A percentile compares a stretch with the other conserved stretches of the same genome.
Evolutionary conservation across 306 rosid species (phyloP).

Genomic region (Abrus pulchellus): DNA sequence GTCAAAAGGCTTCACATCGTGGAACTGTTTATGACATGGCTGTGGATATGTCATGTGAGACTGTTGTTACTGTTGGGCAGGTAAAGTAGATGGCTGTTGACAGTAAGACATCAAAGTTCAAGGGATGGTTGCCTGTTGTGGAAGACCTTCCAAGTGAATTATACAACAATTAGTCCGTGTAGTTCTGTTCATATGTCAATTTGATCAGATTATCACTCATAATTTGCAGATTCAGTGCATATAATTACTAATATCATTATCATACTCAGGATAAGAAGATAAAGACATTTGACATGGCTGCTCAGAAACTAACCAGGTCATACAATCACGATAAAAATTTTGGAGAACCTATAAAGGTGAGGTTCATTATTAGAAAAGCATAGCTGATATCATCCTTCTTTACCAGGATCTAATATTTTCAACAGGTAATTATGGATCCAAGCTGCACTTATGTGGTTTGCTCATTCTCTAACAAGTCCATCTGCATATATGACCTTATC

Average conservation of each 20-base stretch:
- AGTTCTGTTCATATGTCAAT: constrained; percentile 7
- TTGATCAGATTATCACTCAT: constrained; percentile 29
- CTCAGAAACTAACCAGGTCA: constrained; percentile 67
- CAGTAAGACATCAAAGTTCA: constrained; percentile 40
- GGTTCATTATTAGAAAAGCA: constrained; percentile 41
- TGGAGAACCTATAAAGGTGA: constrained; percentile 87
- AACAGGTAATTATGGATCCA: constrained; percentile 79
- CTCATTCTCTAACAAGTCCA: constrained; percentile 77
- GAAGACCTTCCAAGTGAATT: constrained; percentile 43
- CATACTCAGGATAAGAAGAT: constrained; percentile 77
- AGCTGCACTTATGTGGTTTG: constrained; percentile 76
- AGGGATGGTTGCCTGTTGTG: constrained; percentile 29
- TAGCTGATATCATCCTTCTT: constrained; percentile 30
- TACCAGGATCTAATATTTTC: constrained; percentile 37
- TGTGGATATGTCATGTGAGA: constrained; percentile 62
- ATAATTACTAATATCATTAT: constrained; percentile 44
- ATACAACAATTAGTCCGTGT: constrained; percentile 28
- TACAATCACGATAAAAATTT: constrained; percentile 63
- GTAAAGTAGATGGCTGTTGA: constrained; percentile 52
- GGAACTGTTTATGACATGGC: constrained; percentile 86
- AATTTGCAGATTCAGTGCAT: constrained; percentile 21
- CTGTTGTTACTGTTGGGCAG: constrained; percentile 83
- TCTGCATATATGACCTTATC: constrained; percentile 69
- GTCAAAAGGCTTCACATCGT: constrained; percentile 64
- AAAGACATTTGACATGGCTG: constrained; percentile 65